These are phyloP conservation scores for Parasarocladium wereldwijsianum DNA, from an alignment of 2,329 filamentous ascomycete species.

Conservation along the genomic window DNA sequence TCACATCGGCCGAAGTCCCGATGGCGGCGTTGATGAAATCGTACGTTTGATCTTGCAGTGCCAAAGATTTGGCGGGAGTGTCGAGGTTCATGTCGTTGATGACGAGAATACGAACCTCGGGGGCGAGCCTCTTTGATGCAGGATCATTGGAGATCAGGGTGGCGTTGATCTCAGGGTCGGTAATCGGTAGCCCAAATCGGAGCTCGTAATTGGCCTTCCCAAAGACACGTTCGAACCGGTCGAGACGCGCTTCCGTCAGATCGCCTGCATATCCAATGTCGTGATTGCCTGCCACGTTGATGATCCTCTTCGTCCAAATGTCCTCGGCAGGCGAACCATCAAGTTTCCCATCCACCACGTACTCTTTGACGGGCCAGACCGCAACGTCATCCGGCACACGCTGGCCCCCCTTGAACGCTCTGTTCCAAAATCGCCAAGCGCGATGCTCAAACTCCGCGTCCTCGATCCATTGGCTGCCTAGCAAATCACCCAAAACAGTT, in stretches of 20 bases:
- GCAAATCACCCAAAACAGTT: constrained; percentile 74
- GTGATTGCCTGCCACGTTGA: constrained; percentile 90
- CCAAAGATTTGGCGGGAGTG: constrained; percentile 52
- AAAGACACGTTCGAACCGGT: constrained; percentile 72
- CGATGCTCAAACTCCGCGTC: constrained; percentile 70
- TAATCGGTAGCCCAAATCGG: constrained; percentile 46
- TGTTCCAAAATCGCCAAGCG: constrained; percentile 62
- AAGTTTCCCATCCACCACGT: constrained; percentile 34
- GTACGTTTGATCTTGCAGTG: constrained; percentile 65
- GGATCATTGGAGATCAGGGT: constrained; percentile 26
- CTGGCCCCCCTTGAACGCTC: constrained; percentile 57
- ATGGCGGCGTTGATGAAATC: constrained; percentile 60
- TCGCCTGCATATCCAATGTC: constrained; percentile 95
- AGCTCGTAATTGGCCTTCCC: constrained; percentile 87
- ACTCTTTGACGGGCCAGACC: constrained; percentile 29
- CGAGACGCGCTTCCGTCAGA: constrained; percentile 58
- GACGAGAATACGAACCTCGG: constrained; percentile 68
- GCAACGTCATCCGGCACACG: constrained; percentile 45
- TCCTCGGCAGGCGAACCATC: constrained; percentile 26
- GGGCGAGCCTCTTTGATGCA: constrained; percentile 32
- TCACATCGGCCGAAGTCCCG: constrained; percentile 43
- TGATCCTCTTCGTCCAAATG: constrained; percentile 60
- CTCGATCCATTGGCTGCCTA: constrained; percentile 90
- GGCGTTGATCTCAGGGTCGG: constrained; percentile 21
- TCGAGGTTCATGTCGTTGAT: constrained; percentile 93